Evolutionary conservation across 805 yeast species (phyloP).

Genomic region (Blastobotrys attinorum): DNA sequence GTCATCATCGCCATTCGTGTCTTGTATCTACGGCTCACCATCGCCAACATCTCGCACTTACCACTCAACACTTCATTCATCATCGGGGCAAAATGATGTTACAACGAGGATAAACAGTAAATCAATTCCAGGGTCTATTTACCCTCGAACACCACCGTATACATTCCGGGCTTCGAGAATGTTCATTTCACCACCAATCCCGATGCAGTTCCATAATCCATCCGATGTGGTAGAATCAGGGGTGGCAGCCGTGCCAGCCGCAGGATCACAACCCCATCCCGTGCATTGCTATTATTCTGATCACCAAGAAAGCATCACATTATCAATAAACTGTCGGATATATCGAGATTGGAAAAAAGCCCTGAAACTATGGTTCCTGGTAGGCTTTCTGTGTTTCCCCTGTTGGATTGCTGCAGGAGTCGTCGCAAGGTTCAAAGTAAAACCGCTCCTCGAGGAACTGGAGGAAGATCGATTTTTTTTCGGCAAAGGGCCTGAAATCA

Average conservation of each 20-base stretch:
- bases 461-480: neutral
- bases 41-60: too few relatives aligned
- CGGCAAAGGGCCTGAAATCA: neutral
- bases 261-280: neutral
- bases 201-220: too few relatives aligned
- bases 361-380: neutral
- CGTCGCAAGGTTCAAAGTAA: neutral
- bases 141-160: neutral
- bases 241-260: neutral
- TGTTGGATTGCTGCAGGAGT: slow-evolving; percentile 4
- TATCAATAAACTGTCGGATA: neutral
- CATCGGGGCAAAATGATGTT: neutral
- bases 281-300: too few relatives aligned
- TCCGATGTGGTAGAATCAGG: neutral
- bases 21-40: too few relatives aligned
- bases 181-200: neutral
- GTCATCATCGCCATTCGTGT: too few relatives aligned
- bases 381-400: slow-evolving; percentile 3
- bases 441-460: neutral
- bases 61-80: neutral
- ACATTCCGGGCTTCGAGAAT: neutral
- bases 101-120: neutral
- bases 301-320: neutral
- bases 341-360: neutral
- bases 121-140: neutral